Evolutionary conservation across 2,329 filamentous ascomycete genomes (phyloP).

Genomic region (Xylariaceae sp.): DNA sequence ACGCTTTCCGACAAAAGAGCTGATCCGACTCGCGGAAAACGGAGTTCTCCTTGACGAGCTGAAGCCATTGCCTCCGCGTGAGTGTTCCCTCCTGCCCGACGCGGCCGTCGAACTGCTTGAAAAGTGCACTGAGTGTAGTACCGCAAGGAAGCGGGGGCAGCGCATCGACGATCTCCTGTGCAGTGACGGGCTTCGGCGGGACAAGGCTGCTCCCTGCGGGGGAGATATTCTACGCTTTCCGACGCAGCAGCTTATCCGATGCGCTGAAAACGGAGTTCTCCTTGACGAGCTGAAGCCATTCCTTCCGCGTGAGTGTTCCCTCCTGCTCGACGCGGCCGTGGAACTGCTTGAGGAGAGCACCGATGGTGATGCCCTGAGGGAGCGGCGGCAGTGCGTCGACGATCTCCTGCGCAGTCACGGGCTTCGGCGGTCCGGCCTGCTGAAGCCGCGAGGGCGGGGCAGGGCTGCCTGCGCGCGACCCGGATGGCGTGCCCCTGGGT

Average conservation of each 20-base stretch:
- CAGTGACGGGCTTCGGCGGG: slow-evolving; percentile 38
- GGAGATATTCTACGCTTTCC: slow-evolving; percentile 36
- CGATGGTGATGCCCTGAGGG: slow-evolving; percentile 48
- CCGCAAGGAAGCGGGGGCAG: slow-evolving; percentile 46
- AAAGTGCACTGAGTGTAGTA: slow-evolving; percentile 48
- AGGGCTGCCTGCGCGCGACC: slow-evolving; percentile 59
- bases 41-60: slow-evolving; percentile 51
- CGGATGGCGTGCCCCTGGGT: slow-evolving; percentile 47
- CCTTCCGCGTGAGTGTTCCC: slow-evolving; percentile 45
- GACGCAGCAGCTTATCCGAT: slow-evolving; percentile 50
- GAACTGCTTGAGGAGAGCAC: slow-evolving; percentile 50
- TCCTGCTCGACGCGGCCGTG: slow-evolving; percentile 46
- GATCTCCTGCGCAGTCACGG: slow-evolving; percentile 48
- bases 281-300: slow-evolving; percentile 57
- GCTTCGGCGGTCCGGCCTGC: slow-evolving; percentile 21
- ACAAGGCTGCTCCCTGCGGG: slow-evolving; percentile 59
- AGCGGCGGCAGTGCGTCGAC: slow-evolving; percentile 46
- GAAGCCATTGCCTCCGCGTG: slow-evolving; percentile 51
- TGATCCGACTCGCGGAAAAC: slow-evolving; percentile 52
- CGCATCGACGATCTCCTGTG: slow-evolving; percentile 49
- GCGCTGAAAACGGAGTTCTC: slow-evolving; percentile 47
- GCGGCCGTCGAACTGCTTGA: slow-evolving; percentile 49
- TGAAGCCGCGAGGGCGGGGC: slow-evolving; percentile 34
- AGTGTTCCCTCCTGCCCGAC: slow-evolving; percentile 49
- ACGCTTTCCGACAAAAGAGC: slow-evolving; percentile 41